Evolutionary conservation across 1,284 basidiomycete species (phyloP).

Genomic region (Leccinum subatratum): DNA sequence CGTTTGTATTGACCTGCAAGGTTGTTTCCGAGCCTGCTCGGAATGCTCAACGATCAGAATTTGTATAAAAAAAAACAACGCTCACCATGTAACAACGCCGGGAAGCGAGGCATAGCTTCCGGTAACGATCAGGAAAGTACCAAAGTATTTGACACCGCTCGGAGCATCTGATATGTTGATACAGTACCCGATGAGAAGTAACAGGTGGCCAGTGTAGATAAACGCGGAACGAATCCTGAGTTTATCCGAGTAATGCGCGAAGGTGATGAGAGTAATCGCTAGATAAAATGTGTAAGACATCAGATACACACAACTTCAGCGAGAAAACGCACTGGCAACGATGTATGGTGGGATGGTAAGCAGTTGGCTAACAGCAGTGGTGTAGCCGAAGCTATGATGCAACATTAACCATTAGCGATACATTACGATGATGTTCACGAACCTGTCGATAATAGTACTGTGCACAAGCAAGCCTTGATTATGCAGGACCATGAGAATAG

Average conservation of each 20-base stretch:
- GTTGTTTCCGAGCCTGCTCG: slow-evolving; percentile 43
- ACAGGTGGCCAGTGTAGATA: slow-evolving; percentile 49
- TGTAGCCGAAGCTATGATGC: slow-evolving; percentile 49
- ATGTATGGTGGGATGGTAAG: slow-evolving; percentile 69
- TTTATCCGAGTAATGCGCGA: slow-evolving; percentile 58
- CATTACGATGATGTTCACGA: slow-evolving; percentile 16
- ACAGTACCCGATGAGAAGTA: slow-evolving; percentile 55
- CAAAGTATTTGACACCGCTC: slow-evolving; percentile 58
- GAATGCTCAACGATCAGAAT: not conserved
- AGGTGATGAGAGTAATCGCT: slow-evolving; percentile 52
- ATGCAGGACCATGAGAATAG: not conserved
- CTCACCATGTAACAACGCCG: slow-evolving; percentile 61
- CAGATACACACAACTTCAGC: not conserved
- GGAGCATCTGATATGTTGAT: slow-evolving; percentile 54
- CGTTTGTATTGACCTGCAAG: slow-evolving; percentile 48
- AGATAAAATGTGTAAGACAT: not conserved
- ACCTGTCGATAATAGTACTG: slow-evolving; percentile 62
- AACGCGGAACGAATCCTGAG: slow-evolving; percentile 55
- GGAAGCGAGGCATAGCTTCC: slow-evolving; percentile 62
- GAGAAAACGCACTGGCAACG: slow-evolving; percentile 45
- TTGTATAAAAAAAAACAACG: not conserved
- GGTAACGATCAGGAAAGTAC: slow-evolving; percentile 57
- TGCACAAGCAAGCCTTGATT: not conserved
- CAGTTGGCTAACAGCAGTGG: slow-evolving; percentile 55
- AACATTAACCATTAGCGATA: slow-evolving; percentile 1